Evolutionary conservation across 345 rosid genomes (phyloP).

Genomic region (Draba incana): DNA sequence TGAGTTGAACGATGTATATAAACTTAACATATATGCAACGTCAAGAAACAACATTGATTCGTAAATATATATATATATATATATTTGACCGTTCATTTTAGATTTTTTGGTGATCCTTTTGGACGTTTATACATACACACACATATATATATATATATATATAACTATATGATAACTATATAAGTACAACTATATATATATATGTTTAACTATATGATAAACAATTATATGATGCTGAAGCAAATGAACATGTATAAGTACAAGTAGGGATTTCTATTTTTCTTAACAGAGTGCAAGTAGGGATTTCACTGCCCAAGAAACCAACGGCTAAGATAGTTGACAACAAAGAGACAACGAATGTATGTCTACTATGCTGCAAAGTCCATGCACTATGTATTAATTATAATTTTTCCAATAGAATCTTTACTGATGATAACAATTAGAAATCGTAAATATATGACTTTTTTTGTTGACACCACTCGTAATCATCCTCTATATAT

Average conservation of each 20-base stretch:
- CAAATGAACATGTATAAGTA: background rate
- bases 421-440: conserved; percentile 27
- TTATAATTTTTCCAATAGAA: conserved; percentile 15
- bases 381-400: conserved; percentile 14
- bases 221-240: background rate
- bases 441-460: background rate
- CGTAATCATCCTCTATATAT: no score
- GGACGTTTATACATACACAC: background rate
- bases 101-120: background rate
- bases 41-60: background rate
- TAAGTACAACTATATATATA: background rate
- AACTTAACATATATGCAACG: background rate
- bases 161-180: background rate
- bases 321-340: conserved; percentile 12
- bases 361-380: conserved; percentile 17
- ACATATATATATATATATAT: background rate
- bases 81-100: conserved; percentile 18
- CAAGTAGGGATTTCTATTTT: no score
- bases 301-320: conserved; percentile 43
- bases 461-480: background rate
- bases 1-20: no score
- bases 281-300: background rate
- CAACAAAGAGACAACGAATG: background rate
- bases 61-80: conserved; percentile 2
- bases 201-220: background rate